Evolutionary conservation across 768 basidiomycete genomes (phyloP).

Genomic region (Boletus rubroflammeus): DNA sequence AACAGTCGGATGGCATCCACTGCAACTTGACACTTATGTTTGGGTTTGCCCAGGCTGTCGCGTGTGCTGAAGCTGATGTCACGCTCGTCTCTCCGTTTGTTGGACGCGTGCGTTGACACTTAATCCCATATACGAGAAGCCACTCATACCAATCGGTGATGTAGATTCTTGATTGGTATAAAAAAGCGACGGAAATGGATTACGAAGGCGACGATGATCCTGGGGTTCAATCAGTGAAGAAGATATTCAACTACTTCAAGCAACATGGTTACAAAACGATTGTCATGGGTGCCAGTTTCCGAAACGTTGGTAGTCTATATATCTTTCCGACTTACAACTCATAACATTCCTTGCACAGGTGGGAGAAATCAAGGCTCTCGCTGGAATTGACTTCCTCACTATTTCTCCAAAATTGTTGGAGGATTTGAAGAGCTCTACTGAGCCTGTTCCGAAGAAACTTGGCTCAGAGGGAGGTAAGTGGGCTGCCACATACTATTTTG

Average conservation of each 20-base stretch:
- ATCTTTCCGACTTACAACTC: background rate
- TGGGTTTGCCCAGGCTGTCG: slow-evolving; percentile 95
- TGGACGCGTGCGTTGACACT: slow-evolving; percentile 66
- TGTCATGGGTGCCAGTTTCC: slow-evolving; percentile 99
- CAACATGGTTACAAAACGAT: slow-evolving; percentile 96
- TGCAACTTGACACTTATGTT: slow-evolving; percentile 98
- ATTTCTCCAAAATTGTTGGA: slow-evolving; percentile 87
- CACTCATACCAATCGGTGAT: slow-evolving; percentile 28
- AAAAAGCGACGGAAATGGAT: slow-evolving; percentile 77
- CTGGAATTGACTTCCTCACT: slow-evolving; percentile 95
- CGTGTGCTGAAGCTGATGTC: slow-evolving; percentile 94
- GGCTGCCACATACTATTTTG: background rate
- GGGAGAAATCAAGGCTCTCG: slow-evolving; percentile 90
- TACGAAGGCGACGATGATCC: slow-evolving; percentile 91
- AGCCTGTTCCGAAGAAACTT: slow-evolving; percentile 79
- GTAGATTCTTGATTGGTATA: slow-evolving; percentile 98
- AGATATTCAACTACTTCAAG: slow-evolving; percentile 99
- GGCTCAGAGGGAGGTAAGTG: slow-evolving; percentile 55
- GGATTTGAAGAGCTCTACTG: slow-evolving; percentile 75
- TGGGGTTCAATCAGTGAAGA: slow-evolving; percentile 91
- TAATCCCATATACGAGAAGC: background rate
- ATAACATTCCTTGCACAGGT: slow-evolving; percentile 38
- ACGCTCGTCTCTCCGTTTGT: slow-evolving; percentile 98
- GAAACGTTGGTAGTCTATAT: slow-evolving; percentile 62
- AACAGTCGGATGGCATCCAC: slow-evolving; percentile 85